Evolutionary conservation across 108 stramenopile genomes (phyloP).

Genomic region (Stephanodiscus triporus): DNA sequence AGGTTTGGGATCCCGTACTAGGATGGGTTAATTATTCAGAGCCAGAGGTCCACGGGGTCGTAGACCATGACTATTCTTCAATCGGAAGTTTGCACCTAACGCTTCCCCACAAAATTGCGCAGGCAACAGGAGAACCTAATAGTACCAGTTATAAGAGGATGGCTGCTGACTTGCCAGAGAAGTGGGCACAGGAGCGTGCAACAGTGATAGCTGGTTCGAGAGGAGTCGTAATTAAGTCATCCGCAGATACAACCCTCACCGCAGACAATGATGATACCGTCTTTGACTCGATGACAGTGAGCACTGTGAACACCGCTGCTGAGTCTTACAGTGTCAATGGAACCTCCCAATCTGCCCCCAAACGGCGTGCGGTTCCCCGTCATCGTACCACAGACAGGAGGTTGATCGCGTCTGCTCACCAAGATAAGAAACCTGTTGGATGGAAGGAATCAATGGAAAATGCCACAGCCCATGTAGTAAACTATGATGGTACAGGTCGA

Average conservation of each 20-base stretch:
- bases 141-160: background rate
- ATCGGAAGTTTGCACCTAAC: constrained; percentile 41
- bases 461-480: constrained; percentile 48
- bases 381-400: constrained; percentile 30
- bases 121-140: background rate
- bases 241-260: background rate
- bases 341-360: constrained; percentile 21
- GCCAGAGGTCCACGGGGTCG: constrained; percentile 30
- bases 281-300: constrained; percentile 31
- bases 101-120: constrained; percentile 8
- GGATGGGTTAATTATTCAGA: constrained; percentile 75
- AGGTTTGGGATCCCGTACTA: constrained; percentile 69
- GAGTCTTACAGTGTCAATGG: constrained; percentile 24
- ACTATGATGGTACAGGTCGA: constrained; percentile 32
- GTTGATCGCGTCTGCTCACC: constrained; percentile 19
- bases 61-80: constrained; percentile 5
- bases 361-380: constrained; percentile 29
- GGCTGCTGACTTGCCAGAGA: background rate
- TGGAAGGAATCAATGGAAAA: constrained; percentile 82
- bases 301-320: constrained; percentile 37
- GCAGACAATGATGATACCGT: background rate
- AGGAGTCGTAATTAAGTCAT: background rate
- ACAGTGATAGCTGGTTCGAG: constrained; percentile 2
- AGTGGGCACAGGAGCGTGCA: background rate
- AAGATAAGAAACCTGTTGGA: constrained; percentile 41